Evolutionary conservation across 2,329 filamentous ascomycete genomes (phyloP).

Genomic region (Epicoccum nigrum): DNA sequence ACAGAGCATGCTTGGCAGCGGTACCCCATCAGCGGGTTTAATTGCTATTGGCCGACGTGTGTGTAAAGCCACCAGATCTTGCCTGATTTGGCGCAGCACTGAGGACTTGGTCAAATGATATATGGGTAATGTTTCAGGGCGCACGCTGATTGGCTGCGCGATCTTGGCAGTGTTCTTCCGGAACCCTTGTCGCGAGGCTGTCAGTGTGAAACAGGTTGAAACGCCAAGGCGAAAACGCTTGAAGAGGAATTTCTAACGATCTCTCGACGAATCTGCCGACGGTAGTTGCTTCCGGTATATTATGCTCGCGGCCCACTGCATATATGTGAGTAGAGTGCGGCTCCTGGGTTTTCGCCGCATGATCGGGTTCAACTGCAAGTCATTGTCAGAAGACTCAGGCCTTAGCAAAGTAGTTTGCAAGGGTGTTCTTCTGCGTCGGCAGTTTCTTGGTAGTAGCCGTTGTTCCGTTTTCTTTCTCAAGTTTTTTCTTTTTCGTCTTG

Average conservation of each 20-base stretch:
- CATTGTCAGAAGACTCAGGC: neutral
- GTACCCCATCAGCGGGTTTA: slow-evolving; percentile 17
- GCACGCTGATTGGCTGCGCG: slow-evolving; percentile 21
- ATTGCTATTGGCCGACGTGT: slow-evolving; percentile 21
- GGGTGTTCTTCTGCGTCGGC: slow-evolving; percentile 39
- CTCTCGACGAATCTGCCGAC: neutral
- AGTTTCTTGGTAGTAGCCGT: slow-evolving; percentile 44
- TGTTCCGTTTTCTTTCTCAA: slow-evolving; percentile 18
- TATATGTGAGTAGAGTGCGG: neutral
- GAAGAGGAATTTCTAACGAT: neutral
- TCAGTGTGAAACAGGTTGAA: slow-evolving; percentile 17
- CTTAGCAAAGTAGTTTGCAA: slow-evolving; percentile 42
- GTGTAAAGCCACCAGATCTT: slow-evolving; percentile 24
- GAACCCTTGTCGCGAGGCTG: slow-evolving; percentile 9
- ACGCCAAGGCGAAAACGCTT: slow-evolving; percentile 15
- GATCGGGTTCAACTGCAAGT: neutral
- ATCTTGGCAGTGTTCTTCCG: slow-evolving; percentile 3
- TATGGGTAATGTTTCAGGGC: slow-evolving; percentile 26
- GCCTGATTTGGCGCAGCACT: slow-evolving; percentile 25
- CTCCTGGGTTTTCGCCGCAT: neutral
- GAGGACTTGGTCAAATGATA: slow-evolving; percentile 20
- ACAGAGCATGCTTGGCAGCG: slow-evolving; percentile 27
- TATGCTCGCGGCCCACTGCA: neutral
- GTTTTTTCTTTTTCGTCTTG: slow-evolving; percentile 42
- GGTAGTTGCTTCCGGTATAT: neutral